These are phyloP conservation scores for Solanum hybrid DNA, from an alignment of 305 asterid genomes.

Conservation along the genomic window DNA sequence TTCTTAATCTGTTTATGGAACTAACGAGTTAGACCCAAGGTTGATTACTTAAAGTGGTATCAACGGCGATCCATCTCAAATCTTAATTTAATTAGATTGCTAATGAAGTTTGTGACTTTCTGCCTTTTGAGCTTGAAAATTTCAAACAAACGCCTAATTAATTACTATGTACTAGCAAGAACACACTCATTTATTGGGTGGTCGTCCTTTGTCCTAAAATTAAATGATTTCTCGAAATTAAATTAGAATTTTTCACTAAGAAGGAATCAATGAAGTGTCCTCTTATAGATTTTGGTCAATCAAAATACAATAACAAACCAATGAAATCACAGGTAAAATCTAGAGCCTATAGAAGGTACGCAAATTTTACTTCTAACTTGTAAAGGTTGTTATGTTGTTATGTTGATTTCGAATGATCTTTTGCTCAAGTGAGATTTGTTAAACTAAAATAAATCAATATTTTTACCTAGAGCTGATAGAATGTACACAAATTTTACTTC, in stretches of 20 bases:
- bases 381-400: too few species aligned
- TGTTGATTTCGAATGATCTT: neutral
- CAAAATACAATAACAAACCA: neutral
- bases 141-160: neutral
- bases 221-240: neutral
- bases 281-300: neutral
- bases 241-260: neutral
- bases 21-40: neutral
- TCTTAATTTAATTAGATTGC: neutral
- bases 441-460: neutral
- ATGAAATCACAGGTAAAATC: neutral
- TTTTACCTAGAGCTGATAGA: neutral
- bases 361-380: too few species aligned
- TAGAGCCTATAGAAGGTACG: neutral
- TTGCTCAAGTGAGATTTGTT: neutral
- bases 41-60: neutral
- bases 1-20: neutral
- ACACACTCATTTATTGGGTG: neutral
- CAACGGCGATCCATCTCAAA: neutral
- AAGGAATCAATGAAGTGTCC: neutral
- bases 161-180: neutral
- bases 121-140: neutral
- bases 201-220: neutral
- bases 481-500: too few species aligned
- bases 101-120: neutral